Base-by-base conservation (phyloP, 495 filamentous ascomycete genomes). In the Viridothelium virens region DNA sequence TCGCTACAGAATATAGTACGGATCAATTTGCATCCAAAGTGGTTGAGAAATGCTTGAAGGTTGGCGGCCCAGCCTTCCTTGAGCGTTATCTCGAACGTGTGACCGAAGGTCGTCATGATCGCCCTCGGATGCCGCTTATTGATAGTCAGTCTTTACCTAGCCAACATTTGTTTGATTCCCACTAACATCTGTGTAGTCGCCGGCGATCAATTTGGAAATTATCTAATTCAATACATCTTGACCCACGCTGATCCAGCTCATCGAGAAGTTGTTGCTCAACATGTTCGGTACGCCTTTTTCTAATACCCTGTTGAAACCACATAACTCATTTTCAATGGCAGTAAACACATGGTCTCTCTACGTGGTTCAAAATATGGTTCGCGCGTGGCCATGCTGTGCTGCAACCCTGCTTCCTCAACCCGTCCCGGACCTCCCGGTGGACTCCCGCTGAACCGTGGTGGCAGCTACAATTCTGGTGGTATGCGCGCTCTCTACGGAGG, bases 21-120 rank as follows among this genome's bases (percentile, higher is more conserved):
- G 94, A 98, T 73, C 94, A 98, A 76, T 98, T 96, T 76, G 95
- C 95, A 31, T 98, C 94, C 44, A 98, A 98, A 75, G 94, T 98
- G 18, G 92, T 98, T 63, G 94, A 98, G 80, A 98, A 98, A 77
- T 98, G 94, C 69, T 84, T 98, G 68, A 98, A 98, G 82, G 96
- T 97, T 76, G 91, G 93, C 48, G 91, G 91, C 33, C 78, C 84
- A 34, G 92, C 97, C 48, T 98, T 98, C 73, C 81, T 98, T 46
- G 83, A 91, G 64, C 91, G 91, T 68, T 98, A 97, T 73, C 90
- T 98, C 47, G 87, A 93, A 72, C 87, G 92, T 67, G 91, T 97
- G 65, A 97, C 91, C 76, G 92, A 95, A 73, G 91, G 90, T 61
- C 91, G 91, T 66, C 77, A 87, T 44, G 92, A 97, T 75, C 89